Percentiles rank a stretch among this genome's conserved stretches.
Conservation (phyloP, 768 basidiomycete species). For the Amanita pallidorosea region DNA sequence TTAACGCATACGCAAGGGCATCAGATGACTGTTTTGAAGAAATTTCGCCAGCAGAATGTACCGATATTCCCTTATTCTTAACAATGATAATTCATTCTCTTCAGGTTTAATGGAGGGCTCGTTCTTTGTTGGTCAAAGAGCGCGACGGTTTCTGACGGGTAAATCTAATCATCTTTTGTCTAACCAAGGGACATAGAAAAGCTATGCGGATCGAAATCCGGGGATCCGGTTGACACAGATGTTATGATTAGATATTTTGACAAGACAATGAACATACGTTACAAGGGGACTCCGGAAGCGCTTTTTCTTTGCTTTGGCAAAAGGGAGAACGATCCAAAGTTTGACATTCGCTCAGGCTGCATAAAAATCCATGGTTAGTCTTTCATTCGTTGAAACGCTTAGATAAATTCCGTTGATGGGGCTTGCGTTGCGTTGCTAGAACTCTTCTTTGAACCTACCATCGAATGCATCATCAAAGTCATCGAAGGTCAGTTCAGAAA, state of each 20-base stretch:
- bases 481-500: too few species aligned
- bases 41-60: conserved; percentile 2
- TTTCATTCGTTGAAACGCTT: too few species aligned
- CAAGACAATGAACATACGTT: conserved; percentile 14
- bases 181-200: background rate
- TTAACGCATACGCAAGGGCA: background rate
- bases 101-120: conserved; percentile 1
- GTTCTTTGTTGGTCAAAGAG: background rate
- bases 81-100: background rate
- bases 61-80: background rate
- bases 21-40: background rate
- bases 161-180: background rate
- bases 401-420: too few species aligned
- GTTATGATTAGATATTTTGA: conserved; percentile 17
- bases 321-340: conserved; percentile 25
- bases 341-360: conserved; percentile 33
- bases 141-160: background rate
- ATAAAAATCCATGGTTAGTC: background rate
- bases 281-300: conserved; percentile 17
- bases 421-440: too few species aligned
- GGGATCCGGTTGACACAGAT: background rate
- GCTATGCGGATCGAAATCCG: background rate
- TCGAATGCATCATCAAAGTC: too few species aligned
- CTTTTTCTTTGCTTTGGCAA: conserved; percentile 38
- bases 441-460: too few species aligned